A percentile compares a stretch with the other conserved stretches of the same genome.
Conservation (phyloP, 164 flowering plant species). For the Umbilicus rupestris region DNA sequence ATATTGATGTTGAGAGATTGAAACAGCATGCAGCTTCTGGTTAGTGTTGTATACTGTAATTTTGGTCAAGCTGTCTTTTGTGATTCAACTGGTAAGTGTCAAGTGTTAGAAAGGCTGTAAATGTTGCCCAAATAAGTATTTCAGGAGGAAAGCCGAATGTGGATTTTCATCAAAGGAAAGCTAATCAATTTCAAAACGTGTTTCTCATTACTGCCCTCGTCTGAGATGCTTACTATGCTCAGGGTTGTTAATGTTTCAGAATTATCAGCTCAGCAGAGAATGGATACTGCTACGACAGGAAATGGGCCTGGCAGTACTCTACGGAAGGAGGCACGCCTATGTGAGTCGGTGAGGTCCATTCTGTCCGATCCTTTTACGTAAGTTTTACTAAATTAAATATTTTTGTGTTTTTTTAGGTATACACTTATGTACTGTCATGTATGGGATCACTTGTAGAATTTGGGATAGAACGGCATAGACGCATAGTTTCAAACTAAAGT, state of each 20-base stretch:
- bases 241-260: constrained; percentile 46
- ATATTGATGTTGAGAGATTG: no score
- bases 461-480: neutral
- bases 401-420: neutral
- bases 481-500: neutral
- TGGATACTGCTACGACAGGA: constrained; percentile 44
- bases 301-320: constrained; percentile 64
- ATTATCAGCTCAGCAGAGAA: constrained; percentile 32
- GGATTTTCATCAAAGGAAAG: constrained; percentile 27
- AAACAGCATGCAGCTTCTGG: no score
- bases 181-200: constrained; percentile 27
- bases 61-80: neutral
- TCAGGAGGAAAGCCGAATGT: constrained; percentile 24
- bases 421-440: neutral
- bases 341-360: constrained; percentile 59
- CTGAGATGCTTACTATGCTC: constrained; percentile 40
- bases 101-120: no score
- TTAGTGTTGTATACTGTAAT: neutral
- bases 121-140: constrained; percentile 13
- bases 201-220: constrained; percentile 42
- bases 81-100: neutral
- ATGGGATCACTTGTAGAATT: neutral
- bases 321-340: constrained; percentile 40
- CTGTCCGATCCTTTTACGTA: constrained; percentile 84
- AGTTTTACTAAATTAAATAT: constrained; percentile 17